Conservation (phyloP, 1,139 yeast genomes). For the Martiniozyma asiatica region DNA sequence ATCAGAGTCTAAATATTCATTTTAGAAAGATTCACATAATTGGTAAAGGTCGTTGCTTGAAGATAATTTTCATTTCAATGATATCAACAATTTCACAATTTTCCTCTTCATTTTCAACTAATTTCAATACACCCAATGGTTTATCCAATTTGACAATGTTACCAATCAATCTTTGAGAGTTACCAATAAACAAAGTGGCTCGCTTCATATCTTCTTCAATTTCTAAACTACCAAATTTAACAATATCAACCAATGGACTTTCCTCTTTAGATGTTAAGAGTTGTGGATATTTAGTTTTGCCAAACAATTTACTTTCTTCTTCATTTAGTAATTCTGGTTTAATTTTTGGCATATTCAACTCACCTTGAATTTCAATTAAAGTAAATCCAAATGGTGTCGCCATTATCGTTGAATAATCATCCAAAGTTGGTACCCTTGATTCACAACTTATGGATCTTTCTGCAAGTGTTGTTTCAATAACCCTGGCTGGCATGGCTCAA, state of each 20-base stretch:
- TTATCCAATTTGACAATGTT: slow-evolving; percentile 40
- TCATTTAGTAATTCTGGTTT: slow-evolving; percentile 22
- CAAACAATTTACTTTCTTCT: slow-evolving; percentile 22
- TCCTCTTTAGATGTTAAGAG: slow-evolving; percentile 11
- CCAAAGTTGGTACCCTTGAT: too few relatives aligned
- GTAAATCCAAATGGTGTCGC: slow-evolving; percentile 47
- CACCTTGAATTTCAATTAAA: slow-evolving; percentile 63
- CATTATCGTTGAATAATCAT: slow-evolving; percentile 20
- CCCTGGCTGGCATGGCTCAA: slow-evolving; percentile 8
- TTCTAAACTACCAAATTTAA: slow-evolving; percentile 46
- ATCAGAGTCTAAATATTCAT: too few relatives aligned
- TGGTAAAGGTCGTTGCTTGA: slow-evolving; percentile 59
- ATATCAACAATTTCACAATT: slow-evolving; percentile 44
- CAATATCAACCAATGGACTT: slow-evolving; percentile 31
- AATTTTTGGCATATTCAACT: slow-evolving; percentile 39
- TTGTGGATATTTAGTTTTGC: slow-evolving; percentile 11
- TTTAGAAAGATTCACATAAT: slow-evolving; percentile 60
- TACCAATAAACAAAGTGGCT: slow-evolving; percentile 51
- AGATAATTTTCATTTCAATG: slow-evolving; percentile 42
- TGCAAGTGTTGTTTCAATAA: background rate
- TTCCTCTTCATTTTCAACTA: slow-evolving; percentile 20
- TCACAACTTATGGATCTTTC: too few relatives aligned
- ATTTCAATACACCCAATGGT: slow-evolving; percentile 49
- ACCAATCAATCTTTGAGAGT: slow-evolving; percentile 56
- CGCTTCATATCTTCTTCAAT: slow-evolving; percentile 33